Percentiles rank a stretch among this genome's conserved stretches.
phyloP scores from a whole-genome alignment of 176 grass and related monocot genomes.

The Pontederia paniculata region DNA sequence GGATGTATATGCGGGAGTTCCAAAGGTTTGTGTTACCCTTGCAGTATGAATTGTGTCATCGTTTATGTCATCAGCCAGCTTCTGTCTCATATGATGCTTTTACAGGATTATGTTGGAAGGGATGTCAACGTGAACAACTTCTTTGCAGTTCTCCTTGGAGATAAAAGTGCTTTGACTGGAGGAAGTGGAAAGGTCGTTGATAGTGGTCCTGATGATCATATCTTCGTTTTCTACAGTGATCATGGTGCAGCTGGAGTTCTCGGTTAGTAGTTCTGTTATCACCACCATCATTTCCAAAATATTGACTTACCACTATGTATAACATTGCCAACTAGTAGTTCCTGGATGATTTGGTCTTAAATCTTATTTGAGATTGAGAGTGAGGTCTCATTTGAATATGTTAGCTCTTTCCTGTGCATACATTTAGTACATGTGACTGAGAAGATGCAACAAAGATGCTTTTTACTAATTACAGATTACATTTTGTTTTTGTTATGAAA shows the following conservation, averaged over 20 bases:
- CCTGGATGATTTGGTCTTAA: too few relatives aligned
- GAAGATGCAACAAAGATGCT: background rate
- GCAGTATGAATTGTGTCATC: background rate
- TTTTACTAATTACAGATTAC: background rate
- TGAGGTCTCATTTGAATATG: background rate
- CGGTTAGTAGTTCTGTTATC: slow-evolving; percentile 41
- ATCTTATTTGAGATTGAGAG: too few relatives aligned
- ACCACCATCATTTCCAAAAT: background rate
- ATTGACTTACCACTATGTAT: background rate
- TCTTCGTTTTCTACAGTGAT: slow-evolving; percentile 91
- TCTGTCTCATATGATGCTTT: slow-evolving; percentile 4
- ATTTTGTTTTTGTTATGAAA: slow-evolving; percentile 11
- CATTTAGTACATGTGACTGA: slow-evolving; percentile 12
- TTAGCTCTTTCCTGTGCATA: background rate
- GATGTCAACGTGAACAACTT: slow-evolving; percentile 79
- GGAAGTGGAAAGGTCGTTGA: slow-evolving; percentile 88
- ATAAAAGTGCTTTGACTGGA: slow-evolving; percentile 70
- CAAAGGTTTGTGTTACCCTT: slow-evolving; percentile 43
- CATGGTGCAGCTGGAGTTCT: slow-evolving; percentile 89
- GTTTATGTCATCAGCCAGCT: background rate
- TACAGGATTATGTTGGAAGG: slow-evolving; percentile 79
- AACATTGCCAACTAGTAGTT: background rate
- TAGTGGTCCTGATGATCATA: slow-evolving; percentile 91
- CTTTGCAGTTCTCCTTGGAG: slow-evolving; percentile 76
- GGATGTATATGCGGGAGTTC: slow-evolving; percentile 90